Evolutionary conservation across 345 rosid species (phyloP), one percentile per base, ranked within the genome.

Genomic region (Eutrema heterophyllum): DNA sequence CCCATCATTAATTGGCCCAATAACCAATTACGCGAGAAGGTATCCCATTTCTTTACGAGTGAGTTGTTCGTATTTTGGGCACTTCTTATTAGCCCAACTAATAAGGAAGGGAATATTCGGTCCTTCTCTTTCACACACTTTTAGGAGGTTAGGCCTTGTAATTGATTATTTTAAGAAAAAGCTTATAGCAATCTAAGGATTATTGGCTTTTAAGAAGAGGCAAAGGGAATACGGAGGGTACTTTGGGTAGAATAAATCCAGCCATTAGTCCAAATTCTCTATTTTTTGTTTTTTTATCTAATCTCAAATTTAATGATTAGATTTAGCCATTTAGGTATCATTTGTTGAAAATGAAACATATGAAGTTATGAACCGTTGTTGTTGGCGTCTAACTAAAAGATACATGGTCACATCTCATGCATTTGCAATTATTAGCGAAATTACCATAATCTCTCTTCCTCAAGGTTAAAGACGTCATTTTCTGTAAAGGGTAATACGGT

Each of bases 191-290:
- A 33, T 21, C 21, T 21, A 21, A 21, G 21, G 21, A 21, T 58
- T 36, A 45, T 45, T 44, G 68, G 43, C 69, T 64, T 46, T 64
- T 46, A 64, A 48, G 32, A 64, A 52, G 63, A 72, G 70, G 7
- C 63, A 63, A 72, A 21, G 57, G 54, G 64, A 30, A 55, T 32
- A n/a, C 1, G 11, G 45, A 70, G 48, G 61, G 43, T 50, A 61
- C 4, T 71, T 50, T 71, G 5, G 76, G 61, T 40, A 40, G 61
- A 40, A 12, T 24, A 21, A 16, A 48, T 7, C 24, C 52, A 48
- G 9, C 52, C 50, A 40, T 29, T 0, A 60, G 6, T 21, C 11
- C 10, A 2, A 52, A 56, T 14, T 14, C 6, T 43, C 5, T 12
- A 4, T 12, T 11, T 1, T 40, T 4, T 11, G 12, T 5, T 30